phyloP scores from a whole-genome alignment of 805 yeast species.

The Candida ascalaphidarum region DNA sequence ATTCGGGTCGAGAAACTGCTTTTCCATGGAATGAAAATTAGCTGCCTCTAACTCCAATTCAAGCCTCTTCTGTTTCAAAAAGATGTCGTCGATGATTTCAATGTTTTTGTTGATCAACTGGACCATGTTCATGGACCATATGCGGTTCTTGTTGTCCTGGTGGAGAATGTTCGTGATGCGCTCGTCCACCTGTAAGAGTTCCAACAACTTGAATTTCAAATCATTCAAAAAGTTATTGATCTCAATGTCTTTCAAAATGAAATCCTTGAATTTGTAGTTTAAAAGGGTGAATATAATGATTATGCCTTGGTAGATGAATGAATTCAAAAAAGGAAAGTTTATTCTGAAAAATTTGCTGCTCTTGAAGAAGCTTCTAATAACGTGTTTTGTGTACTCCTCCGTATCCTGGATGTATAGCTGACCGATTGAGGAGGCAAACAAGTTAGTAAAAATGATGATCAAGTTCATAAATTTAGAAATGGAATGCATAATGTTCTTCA shows the following conservation, averaged over 20 bases:
- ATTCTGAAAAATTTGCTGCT: slow-evolving; percentile 28
- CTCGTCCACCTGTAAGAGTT: slow-evolving; percentile 15
- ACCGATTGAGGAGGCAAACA: slow-evolving; percentile 18
- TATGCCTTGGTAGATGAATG: slow-evolving; percentile 43
- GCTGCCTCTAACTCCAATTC: slow-evolving; percentile 2
- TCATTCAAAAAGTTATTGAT: slow-evolving; percentile 11
- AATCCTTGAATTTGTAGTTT: slow-evolving; percentile 32
- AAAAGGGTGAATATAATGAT: slow-evolving; percentile 42
- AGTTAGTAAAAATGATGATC: slow-evolving; percentile 21
- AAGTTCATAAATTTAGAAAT: slow-evolving; percentile 28
- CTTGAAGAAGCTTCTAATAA: slow-evolving; percentile 4
- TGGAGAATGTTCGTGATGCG: slow-evolving; percentile 11
- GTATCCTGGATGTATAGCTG: no score
- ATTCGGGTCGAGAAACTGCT: background rate
- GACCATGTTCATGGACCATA: slow-evolving; percentile 28
- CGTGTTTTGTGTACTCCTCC: slow-evolving; percentile 5
- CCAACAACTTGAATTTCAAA: slow-evolving; percentile 14
- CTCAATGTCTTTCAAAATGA: slow-evolving; percentile 10
- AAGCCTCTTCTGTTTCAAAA: slow-evolving; percentile 8
- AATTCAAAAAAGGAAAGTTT: slow-evolving; percentile 38
- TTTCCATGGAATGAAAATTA: background rate
- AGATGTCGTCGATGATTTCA: slow-evolving; percentile 17
- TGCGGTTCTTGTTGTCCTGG: slow-evolving; percentile 7
- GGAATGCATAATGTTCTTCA: slow-evolving; percentile 30
- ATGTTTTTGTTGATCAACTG: slow-evolving; percentile 22